Percentiles rank a stretch among this genome's conserved stretches.
These are phyloP conservation scores for Periconia sp. DNA, from an alignment of 2,329 filamentous ascomycete species.

Conservation along the genomic window DNA sequence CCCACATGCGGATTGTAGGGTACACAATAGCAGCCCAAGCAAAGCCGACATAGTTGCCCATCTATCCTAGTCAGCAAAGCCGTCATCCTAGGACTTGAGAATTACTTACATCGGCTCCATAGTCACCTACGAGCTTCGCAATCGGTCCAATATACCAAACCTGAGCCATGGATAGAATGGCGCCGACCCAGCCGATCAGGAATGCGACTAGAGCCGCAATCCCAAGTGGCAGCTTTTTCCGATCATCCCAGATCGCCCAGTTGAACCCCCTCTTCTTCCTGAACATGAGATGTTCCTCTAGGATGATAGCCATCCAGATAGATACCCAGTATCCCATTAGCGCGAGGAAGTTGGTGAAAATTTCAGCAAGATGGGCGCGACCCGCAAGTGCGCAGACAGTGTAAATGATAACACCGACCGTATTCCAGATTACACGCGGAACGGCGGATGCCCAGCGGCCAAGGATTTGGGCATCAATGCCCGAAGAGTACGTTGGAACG, in stretches of 20 bases:
- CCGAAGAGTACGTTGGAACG: slow-evolving; percentile 66
- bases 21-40: slow-evolving; percentile 65
- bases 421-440: slow-evolving; percentile 70
- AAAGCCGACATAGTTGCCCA: slow-evolving; percentile 67
- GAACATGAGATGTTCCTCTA: slow-evolving; percentile 69
- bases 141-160: slow-evolving; percentile 72
- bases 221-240: slow-evolving; percentile 65
- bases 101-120: slow-evolving; percentile 61
- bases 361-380: slow-evolving; percentile 63
- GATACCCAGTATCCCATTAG: slow-evolving; percentile 75
- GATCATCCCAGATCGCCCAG: slow-evolving; percentile 67
- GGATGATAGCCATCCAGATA: slow-evolving; percentile 67
- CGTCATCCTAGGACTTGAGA: too few species aligned
- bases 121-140: slow-evolving; percentile 62
- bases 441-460: slow-evolving; percentile 63
- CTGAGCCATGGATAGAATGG: slow-evolving; percentile 72
- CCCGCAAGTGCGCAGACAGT: slow-evolving; percentile 70
- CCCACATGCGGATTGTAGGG: slow-evolving; percentile 59
- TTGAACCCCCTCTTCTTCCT: slow-evolving; percentile 59
- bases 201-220: slow-evolving; percentile 67
- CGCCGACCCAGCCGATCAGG: slow-evolving; percentile 68
- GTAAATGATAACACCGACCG: slow-evolving; percentile 66
- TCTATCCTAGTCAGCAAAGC: slow-evolving; percentile 35
- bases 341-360: slow-evolving; percentile 73
- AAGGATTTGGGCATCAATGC: slow-evolving; percentile 72